These are phyloP conservation scores for Panaeolus cyanescens DNA, from an alignment of 768 basidiomycete species.

Conservation along the genomic window DNA sequence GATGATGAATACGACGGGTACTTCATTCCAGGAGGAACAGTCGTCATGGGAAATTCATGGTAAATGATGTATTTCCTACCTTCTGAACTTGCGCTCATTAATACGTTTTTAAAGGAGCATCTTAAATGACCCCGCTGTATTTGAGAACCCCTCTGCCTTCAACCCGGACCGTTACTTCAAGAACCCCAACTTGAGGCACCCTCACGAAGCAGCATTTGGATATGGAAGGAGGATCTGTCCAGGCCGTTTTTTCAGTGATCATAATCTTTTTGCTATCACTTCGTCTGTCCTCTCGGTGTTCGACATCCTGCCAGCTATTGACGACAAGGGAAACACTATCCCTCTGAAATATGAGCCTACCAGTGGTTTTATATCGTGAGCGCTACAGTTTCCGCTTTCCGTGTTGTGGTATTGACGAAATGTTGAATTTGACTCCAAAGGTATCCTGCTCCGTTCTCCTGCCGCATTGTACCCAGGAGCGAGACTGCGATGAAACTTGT, in stretches of 20 bases:
- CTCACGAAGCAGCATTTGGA: constrained; percentile 3
- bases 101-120: no score
- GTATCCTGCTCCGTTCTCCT: background rate
- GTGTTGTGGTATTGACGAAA: no score
- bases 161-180: constrained; percentile 21
- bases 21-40: constrained; percentile 30
- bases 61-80: no score
- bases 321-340: background rate
- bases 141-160: constrained; percentile 17
- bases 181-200: constrained; percentile 12
- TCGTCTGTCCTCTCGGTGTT: background rate
- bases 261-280: background rate
- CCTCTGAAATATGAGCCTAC: background rate
- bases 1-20: constrained; percentile 32
- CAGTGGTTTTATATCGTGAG: background rate
- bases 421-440: no score
- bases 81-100: no score
- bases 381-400: background rate
- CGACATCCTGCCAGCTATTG: background rate
- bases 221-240: constrained; percentile 6
- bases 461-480: background rate
- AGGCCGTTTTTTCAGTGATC: background rate
- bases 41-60: constrained; percentile 26
- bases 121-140: constrained; percentile 17
- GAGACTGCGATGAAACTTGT: background rate